Evolutionary conservation across 306 rosid species (phyloP).

Genomic region (Macrotyloma uniflorum): DNA sequence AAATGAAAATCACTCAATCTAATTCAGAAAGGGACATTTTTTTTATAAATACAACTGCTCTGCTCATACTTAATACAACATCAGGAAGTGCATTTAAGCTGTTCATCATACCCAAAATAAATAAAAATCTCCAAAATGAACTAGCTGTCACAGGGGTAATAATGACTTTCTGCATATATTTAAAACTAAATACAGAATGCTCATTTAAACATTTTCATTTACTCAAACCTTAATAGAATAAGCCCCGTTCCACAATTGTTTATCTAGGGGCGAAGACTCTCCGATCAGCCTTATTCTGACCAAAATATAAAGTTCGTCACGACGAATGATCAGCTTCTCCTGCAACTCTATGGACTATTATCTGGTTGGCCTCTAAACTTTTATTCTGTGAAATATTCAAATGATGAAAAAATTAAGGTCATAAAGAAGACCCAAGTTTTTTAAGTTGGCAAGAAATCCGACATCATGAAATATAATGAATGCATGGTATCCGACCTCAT

Average conservation of each 20-base stretch:
- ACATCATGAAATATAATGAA: not conserved
- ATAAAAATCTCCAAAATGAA: constrained; percentile 22
- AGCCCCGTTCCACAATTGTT: constrained; percentile 22
- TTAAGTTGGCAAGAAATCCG: not conserved
- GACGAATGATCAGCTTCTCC: constrained; percentile 41
- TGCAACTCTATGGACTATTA: constrained; percentile 30
- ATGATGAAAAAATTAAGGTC: constrained; percentile 18
- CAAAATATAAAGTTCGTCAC: constrained; percentile 5
- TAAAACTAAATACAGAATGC: constrained; percentile 34
- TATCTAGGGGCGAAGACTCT: constrained; percentile 17
- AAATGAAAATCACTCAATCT: not conserved
- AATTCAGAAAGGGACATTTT: not conserved
- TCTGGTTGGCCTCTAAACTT: constrained; percentile 46
- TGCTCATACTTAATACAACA: constrained; percentile 22
- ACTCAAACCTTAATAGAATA: not conserved
- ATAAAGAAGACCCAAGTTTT: not conserved
- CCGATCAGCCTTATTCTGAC: too few relatives aligned
- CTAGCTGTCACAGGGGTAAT: constrained; percentile 6
- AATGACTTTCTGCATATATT: constrained; percentile 14
- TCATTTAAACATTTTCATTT: constrained; percentile 20
- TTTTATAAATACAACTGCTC: not conserved
- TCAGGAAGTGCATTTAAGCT: not conserved
- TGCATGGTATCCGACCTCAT: constrained; percentile 44
- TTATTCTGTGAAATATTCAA: constrained; percentile 44
- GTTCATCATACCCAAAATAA: constrained; percentile 23